Conservation (phyloP, 345 rosid species). For the Boechera retrofracta region DNA sequence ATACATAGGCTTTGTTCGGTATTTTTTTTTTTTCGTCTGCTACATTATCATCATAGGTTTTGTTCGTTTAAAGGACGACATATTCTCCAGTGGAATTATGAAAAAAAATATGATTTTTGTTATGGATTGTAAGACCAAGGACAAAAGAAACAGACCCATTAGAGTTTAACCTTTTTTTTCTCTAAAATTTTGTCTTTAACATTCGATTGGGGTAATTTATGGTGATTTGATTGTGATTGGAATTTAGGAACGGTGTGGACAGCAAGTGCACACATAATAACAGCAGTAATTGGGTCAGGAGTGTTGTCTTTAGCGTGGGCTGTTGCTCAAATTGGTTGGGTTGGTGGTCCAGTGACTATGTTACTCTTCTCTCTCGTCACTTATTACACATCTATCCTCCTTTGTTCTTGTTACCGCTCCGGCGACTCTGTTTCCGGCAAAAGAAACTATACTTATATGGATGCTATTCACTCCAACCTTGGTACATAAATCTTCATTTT, state of each 20-base stretch:
- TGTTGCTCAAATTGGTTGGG: conserved; percentile 83
- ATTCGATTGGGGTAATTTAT: background rate
- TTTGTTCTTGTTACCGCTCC: conserved; percentile 70
- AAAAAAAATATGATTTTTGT: background rate
- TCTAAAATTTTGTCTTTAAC: background rate
- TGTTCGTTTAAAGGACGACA: background rate
- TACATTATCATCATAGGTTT: background rate
- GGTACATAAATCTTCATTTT: conserved; percentile 43
- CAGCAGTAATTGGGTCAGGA: conserved; percentile 81
- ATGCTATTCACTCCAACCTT: conserved; percentile 65
- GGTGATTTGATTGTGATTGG: conserved; percentile 20
- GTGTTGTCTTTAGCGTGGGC: conserved; percentile 81
- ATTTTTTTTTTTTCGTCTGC: too few relatives aligned
- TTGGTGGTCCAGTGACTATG: conserved; percentile 70
- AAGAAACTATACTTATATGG: conserved; percentile 76
- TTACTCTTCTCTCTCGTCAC: conserved; percentile 73
- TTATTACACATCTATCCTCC: conserved; percentile 67
- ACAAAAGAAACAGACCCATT: background rate
- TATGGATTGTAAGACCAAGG: background rate
- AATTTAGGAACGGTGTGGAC: conserved; percentile 68
- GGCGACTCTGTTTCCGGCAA: conserved; percentile 68
- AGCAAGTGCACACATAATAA: conserved; percentile 72
- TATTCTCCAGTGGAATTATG: background rate
- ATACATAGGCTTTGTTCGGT: background rate
- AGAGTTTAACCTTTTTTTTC: background rate